phyloP scores from a whole-genome alignment of 2,329 filamentous ascomycete genomes.

The Eutypella sp. region DNA sequence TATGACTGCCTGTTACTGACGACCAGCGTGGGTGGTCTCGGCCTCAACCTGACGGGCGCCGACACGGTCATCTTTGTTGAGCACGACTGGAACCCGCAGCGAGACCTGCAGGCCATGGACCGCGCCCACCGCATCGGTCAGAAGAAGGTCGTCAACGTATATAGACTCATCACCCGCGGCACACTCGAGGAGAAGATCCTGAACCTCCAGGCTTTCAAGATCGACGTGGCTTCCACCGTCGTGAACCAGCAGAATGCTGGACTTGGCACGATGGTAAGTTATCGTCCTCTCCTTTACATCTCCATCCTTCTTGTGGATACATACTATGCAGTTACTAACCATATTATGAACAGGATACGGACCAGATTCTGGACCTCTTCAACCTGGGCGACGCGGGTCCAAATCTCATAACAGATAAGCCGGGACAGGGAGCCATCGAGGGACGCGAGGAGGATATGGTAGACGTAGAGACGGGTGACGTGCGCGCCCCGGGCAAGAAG shows the following conservation, averaged over 20 bases:
- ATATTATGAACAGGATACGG: constrained; percentile 65
- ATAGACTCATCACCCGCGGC: constrained; percentile 90
- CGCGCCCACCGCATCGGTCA: constrained; percentile 96
- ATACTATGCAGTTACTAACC: constrained; percentile 10
- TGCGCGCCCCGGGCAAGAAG: constrained; percentile 93
- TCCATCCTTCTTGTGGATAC: neutral
- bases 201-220: constrained; percentile 97
- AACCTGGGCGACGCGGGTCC: constrained; percentile 78
- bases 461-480: constrained; percentile 85
- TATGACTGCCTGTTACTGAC: constrained; percentile 93
- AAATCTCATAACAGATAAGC: constrained; percentile 57
- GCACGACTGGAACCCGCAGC: constrained; percentile 99
- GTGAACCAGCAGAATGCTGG: constrained; percentile 99
- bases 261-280: constrained; percentile 44
- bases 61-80: constrained; percentile 99
- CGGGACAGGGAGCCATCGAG: constrained; percentile 51
- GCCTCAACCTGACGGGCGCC: constrained; percentile 90
- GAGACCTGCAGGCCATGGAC: constrained; percentile 98
- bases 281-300: too few relatives aligned
- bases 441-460: constrained; percentile 81
- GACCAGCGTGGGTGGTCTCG: constrained; percentile 89
- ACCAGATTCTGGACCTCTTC: constrained; percentile 96
- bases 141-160: constrained; percentile 99
- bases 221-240: constrained; percentile 95
- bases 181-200: constrained; percentile 98